These are phyloP conservation scores for Beauveria sp. DNA, from an alignment of 2,329 filamentous ascomycete species.

Conservation along the genomic window DNA sequence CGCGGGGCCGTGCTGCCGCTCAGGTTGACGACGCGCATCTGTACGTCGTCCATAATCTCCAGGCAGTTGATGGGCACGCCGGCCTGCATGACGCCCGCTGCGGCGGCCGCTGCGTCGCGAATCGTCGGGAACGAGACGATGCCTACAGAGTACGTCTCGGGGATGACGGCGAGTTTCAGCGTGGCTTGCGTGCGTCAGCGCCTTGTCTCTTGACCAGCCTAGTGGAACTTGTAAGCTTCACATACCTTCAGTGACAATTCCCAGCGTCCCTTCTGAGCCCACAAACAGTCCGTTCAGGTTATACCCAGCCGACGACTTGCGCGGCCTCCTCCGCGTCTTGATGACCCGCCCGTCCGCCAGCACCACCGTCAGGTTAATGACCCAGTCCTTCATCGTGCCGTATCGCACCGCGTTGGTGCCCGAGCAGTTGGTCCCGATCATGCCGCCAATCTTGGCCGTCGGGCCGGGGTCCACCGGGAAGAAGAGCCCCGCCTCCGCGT, in stretches of 20 bases:
- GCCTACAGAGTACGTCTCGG: conserved; percentile 68
- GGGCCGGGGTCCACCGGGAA: conserved; percentile 81
- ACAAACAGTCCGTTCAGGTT: conserved; percentile 76
- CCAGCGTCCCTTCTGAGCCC: conserved; percentile 73
- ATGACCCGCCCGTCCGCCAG: conserved; percentile 71
- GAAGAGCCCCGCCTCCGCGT: conserved; percentile 70
- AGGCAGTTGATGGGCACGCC: conserved; percentile 68
- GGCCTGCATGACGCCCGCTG: conserved; percentile 66
- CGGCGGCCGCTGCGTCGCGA: conserved; percentile 65
- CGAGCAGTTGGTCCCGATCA: conserved; percentile 72
- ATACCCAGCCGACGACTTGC: conserved; percentile 76
- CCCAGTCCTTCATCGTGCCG: conserved; percentile 84
- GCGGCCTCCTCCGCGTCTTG: conserved; percentile 69
- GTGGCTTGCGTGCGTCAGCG: conserved; percentile 42
- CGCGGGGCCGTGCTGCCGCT: conserved; percentile 60
- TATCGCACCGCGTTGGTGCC: conserved; percentile 76
- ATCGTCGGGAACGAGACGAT: conserved; percentile 75
- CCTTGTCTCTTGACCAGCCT: neutral
- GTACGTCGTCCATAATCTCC: conserved; percentile 84
- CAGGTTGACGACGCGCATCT: conserved; percentile 76
- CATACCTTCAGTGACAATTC: conserved; percentile 65
- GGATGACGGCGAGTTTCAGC: conserved; percentile 69
- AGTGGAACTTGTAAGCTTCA: neutral
- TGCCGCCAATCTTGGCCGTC: conserved; percentile 69
- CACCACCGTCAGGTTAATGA: conserved; percentile 74